Evolutionary conservation across 2,329 filamentous ascomycete species (phyloP).

Genomic region (Ceratocystis destructans): DNA sequence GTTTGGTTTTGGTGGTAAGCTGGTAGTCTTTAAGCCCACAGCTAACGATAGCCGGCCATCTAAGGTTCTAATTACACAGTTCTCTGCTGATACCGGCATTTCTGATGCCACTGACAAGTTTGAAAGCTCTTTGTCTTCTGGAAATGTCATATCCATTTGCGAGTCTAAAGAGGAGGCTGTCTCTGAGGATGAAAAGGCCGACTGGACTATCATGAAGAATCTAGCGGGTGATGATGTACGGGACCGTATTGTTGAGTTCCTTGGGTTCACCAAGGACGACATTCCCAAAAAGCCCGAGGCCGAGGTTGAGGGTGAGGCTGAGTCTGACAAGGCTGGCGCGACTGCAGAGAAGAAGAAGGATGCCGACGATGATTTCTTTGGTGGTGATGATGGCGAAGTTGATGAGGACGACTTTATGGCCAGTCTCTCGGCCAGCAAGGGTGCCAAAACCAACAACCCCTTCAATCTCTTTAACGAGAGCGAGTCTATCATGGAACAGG

Average conservation of each 20-base stretch:
- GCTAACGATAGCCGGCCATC: conserved; percentile 55
- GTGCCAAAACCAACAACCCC: conserved; percentile 82
- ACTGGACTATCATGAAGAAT: conserved; percentile 90
- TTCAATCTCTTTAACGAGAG: conserved; percentile 77
- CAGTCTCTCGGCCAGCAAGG: conserved; percentile 74
- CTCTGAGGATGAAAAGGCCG: conserved; percentile 82
- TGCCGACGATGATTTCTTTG: conserved; percentile 65
- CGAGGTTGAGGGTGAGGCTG: conserved; percentile 18
- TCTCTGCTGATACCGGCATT: conserved; percentile 74
- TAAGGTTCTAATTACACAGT: conserved; percentile 71
- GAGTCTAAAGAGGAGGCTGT: conserved; percentile 60
- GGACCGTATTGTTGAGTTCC: conserved; percentile 70
- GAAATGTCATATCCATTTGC: conserved; percentile 66
- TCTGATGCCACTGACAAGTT: conserved; percentile 77
- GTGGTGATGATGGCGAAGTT: conserved; percentile 44
- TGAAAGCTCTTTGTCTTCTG: conserved; percentile 64
- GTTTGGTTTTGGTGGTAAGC: conserved; percentile 90
- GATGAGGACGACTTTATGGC: conserved; percentile 79
- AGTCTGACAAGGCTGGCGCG: conserved; percentile 25
- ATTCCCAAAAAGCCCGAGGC: conserved; percentile 26
- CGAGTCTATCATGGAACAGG: conserved; percentile 73
- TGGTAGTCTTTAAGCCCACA: conserved; percentile 53
- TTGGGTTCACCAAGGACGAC: conserved; percentile 63
- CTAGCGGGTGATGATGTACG: conserved; percentile 61
- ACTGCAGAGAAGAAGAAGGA: conserved; percentile 42